phyloP scores from a whole-genome alignment of 2,329 filamentous ascomycete genomes.

The Tolypocladium guangdongense region DNA sequence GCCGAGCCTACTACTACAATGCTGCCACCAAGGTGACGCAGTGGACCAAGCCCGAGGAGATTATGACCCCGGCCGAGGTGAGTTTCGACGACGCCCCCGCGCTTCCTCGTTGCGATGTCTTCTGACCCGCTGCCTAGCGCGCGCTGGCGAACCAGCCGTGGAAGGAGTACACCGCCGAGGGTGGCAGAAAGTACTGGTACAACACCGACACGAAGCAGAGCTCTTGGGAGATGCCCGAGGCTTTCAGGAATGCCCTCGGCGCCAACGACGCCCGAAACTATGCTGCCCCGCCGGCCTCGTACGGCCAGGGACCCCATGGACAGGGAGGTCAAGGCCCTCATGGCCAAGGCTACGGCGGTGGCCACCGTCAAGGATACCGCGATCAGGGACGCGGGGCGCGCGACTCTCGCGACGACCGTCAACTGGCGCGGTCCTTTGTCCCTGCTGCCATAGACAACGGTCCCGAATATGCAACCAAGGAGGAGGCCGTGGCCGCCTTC shows the following conservation, averaged over 20 bases:
- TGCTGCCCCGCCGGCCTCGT: background rate
- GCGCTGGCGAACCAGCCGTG: conserved; percentile 75
- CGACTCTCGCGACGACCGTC: conserved; percentile 13
- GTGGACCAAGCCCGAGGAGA: conserved; percentile 87
- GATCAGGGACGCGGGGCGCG: conserved; percentile 26
- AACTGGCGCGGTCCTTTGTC: conserved; percentile 42
- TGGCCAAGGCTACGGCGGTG: conserved; percentile 19
- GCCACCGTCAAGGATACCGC: conserved; percentile 22
- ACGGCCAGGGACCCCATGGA: conserved; percentile 22
- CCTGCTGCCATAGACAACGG: conserved; percentile 52
- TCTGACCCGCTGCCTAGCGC: conserved; percentile 38
- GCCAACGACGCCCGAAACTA: conserved; percentile 26
- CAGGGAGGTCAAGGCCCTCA: conserved; percentile 23
- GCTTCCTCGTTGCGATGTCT: background rate
- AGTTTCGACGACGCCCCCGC: conserved; percentile 6
- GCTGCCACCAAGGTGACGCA: conserved; percentile 73
- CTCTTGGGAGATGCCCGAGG: conserved; percentile 88
- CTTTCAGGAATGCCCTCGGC: conserved; percentile 64
- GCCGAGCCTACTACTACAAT: conserved; percentile 88
- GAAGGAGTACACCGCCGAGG: conserved; percentile 83
- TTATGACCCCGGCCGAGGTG: conserved; percentile 78
- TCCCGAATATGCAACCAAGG: conserved; percentile 65
- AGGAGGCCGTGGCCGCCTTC: conserved; percentile 90
- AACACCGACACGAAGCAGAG: conserved; percentile 87
- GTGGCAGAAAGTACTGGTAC: conserved; percentile 90